A percentile compares a stretch with the other conserved stretches of the same genome.
These are phyloP conservation scores for Tilletia setariae DNA, from an alignment of 1,284 basidiomycete species.

Conservation along the genomic window DNA sequence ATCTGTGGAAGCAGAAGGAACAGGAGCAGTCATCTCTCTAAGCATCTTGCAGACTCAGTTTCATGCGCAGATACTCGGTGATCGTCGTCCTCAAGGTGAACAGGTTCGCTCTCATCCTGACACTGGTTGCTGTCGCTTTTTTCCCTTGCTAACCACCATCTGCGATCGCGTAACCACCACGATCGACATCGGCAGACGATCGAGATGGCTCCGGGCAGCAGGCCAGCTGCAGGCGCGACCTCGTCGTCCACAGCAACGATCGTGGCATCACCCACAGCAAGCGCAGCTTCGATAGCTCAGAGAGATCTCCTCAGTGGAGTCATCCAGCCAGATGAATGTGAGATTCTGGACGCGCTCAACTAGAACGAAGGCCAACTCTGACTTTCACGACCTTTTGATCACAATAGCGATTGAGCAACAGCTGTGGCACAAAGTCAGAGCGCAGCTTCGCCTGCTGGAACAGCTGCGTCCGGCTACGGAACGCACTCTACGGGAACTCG, in stretches of 20 bases:
- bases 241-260: neutral
- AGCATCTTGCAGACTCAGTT: no score
- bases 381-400: neutral
- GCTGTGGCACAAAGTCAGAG: slow-evolving; percentile 45
- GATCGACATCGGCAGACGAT: no score
- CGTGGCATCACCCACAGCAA: neutral
- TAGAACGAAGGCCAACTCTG: neutral
- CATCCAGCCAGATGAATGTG: neutral
- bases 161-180: no score
- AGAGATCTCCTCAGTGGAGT: neutral
- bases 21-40: no score
- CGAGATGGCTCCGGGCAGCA: no score
- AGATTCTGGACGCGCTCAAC: neutral
- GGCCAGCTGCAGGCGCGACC: no score
- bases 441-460: slow-evolving; percentile 41
- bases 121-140: no score
- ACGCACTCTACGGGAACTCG: slow-evolving; percentile 25
- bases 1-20: no score
- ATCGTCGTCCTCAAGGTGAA: neutral
- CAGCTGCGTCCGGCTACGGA: slow-evolving; percentile 29
- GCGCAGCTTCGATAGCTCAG: neutral
- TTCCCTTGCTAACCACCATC: no score
- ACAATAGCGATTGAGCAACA: slow-evolving; percentile 33
- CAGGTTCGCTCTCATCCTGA: no score
- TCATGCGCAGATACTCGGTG: no score